Evolutionary conservation across 176 grass and related monocot genomes (phyloP).

Genomic region (Ensete ventricosum): DNA sequence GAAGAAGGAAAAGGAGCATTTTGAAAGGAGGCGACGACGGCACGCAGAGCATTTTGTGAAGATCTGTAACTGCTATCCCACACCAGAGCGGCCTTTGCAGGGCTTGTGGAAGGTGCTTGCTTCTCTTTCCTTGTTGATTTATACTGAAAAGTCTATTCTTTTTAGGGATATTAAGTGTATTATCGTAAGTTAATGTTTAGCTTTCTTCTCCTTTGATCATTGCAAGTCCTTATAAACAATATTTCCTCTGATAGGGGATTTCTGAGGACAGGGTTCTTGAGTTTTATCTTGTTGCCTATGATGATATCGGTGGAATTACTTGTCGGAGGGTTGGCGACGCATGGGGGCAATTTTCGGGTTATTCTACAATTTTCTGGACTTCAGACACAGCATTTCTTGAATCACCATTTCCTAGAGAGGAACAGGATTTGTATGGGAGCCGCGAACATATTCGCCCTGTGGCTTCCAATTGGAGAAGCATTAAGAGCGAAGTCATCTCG

Average conservation of each 20-base stretch:
- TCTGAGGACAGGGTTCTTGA: slow-evolving; percentile 59
- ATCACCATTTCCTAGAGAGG: slow-evolving; percentile 65
- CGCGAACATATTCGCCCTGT: slow-evolving; percentile 34
- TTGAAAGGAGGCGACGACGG: slow-evolving; percentile 29
- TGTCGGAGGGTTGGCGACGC: slow-evolving; percentile 56
- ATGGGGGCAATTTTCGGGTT: slow-evolving; percentile 46
- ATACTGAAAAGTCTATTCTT: not conserved
- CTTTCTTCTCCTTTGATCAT: not conserved
- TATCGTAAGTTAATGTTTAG: not conserved
- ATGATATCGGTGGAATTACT: slow-evolving; percentile 78
- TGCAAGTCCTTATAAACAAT: not conserved
- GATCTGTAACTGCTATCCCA: slow-evolving; percentile 36
- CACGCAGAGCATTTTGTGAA: slow-evolving; percentile 46
- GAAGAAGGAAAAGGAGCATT: slow-evolving; percentile 30
- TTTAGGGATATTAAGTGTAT: not conserved
- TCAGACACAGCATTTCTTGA: slow-evolving; percentile 65
- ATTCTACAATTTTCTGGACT: slow-evolving; percentile 81
- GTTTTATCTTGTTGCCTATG: slow-evolving; percentile 78
- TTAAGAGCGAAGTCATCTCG: slow-evolving; percentile 25
- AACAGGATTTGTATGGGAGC: slow-evolving; percentile 45
- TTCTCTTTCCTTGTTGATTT: not conserved
- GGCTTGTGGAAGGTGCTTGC: slow-evolving; percentile 68
- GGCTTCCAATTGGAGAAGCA: slow-evolving; percentile 14
- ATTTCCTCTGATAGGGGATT: slow-evolving; percentile 55
- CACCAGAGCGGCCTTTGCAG: slow-evolving; percentile 35